These are phyloP conservation scores for Ceriops decandra DNA, from an alignment of 345 rosid genomes.

Conservation along the genomic window DNA sequence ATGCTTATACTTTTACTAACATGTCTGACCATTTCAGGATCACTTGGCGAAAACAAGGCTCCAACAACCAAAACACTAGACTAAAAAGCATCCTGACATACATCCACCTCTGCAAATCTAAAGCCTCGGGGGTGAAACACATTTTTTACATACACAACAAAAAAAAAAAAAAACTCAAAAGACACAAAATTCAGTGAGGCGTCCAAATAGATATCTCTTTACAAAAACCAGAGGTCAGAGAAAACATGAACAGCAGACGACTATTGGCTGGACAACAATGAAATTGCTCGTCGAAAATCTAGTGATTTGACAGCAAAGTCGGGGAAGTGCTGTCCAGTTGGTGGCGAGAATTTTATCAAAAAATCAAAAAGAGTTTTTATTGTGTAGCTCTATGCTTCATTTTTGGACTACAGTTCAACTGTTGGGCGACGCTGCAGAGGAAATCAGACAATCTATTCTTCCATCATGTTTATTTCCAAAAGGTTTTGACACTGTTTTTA, in stretches of 20 bases:
- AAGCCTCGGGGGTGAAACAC: slow-evolving; percentile 24
- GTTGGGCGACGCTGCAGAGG: too few relatives aligned
- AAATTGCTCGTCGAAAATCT: slow-evolving; percentile 59
- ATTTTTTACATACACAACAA: slow-evolving; percentile 24
- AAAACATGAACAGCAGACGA: not conserved
- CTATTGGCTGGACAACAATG: slow-evolving; percentile 46
- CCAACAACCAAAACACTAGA: not conserved
- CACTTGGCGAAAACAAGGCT: too few relatives aligned
- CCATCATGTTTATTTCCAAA: too few relatives aligned
- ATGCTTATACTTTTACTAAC: too few relatives aligned
- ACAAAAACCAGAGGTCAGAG: slow-evolving; percentile 6
- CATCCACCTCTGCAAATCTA: slow-evolving; percentile 21
- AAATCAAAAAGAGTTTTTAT: too few relatives aligned
- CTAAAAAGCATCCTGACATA: slow-evolving; percentile 12
- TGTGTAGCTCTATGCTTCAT: too few relatives aligned
- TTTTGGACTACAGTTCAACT: too few relatives aligned
- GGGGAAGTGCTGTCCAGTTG: slow-evolving; percentile 54
- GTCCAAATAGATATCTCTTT: slow-evolving; percentile 11
- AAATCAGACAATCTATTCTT: too few relatives aligned
- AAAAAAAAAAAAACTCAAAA: not conserved
- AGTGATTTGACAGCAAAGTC: slow-evolving; percentile 52
- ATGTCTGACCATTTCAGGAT: too few relatives aligned
- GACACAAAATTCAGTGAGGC: slow-evolving; percentile 1
- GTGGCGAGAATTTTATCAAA: slow-evolving; percentile 3
- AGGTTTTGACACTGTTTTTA: too few relatives aligned